Evolutionary conservation across 805 yeast genomes (phyloP), one percentile per base, ranked within the genome.

Genomic region (Ogataea naganishii): DNA sequence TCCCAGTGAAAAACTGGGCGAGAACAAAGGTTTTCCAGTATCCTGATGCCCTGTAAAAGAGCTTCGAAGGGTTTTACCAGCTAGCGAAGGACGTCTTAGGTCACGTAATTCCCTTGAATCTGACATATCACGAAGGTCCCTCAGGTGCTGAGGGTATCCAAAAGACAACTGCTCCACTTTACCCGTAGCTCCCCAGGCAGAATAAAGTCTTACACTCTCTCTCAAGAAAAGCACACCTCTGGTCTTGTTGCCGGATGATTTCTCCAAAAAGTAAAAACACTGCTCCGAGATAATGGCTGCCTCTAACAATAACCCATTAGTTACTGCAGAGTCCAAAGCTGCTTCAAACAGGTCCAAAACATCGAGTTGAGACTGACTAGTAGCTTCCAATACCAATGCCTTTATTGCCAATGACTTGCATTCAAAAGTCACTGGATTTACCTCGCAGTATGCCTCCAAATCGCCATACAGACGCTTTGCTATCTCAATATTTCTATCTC

Each of bases 311-410:
- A 51, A 40, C 8, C 52, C 50, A 21, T 44, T 34, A n/a, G 37
- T 36, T 5, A 46, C 42, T 1, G 69, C 64, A 4, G 35, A 29
- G n/a, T 57, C 62, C n/a, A 67, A 52, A 0, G 73, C 65, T 15
- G 52, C 60, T 30, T 66, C 70, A 39, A 61, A 70, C 12, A 48
- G 36, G 34, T 69, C 75, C 7, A 70, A 41, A 4, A 60, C 49
- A 14, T 53, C 60, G 14, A 70, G 39, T 13, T 57, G 56, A 5
- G 61, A 41, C 3, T 34, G 35, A 4, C 41, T 40, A 3, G 44
- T 41, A 7, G 47, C 34, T 16, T 38, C 25, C 16, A 47, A 39
- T 30, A 46, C 11, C 30, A 60, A 48, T 2, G 70, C 70, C 21
- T 51, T 43, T 12, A 66, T 37, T 6, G 58, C 34, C 23, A 53